Base-by-base conservation (phyloP, 176 grass and related monocot genomes). In the Saccharum officinarum region DNA sequence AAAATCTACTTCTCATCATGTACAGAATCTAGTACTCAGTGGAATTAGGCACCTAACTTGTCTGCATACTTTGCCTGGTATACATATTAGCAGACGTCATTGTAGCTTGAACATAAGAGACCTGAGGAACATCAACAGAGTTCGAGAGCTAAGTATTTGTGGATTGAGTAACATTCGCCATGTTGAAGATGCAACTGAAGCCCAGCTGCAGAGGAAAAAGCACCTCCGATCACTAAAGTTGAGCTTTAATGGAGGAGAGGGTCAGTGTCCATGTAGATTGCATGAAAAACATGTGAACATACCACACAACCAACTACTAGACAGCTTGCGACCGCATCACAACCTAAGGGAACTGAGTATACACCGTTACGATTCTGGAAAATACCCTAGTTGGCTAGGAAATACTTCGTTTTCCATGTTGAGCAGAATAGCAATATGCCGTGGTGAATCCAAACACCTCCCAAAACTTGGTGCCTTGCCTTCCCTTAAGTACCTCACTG, bases 301-400 rank as follows among this genome's bases (percentile, higher is more conserved):
- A 30, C 61, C 25, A 12, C 61, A 64, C 3, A 41, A 25, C 17
- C 33, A 14, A 14, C 31, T 85, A 23, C 61, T 85, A 22, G 28
- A 76, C 3, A 71, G 67, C 44, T 40, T 83, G 14, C 44, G 25
- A 73, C 83, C 73, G 4, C 83, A 85, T 36, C 3, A 4, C 37
- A 78, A 54, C 30, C 12, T 88, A 42, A 11, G 50, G 37, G n/a
- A 55, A 40, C 11, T 77, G 52, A 25, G 0, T 3, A 77, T 60
- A 61, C 8, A 3, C 0, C 10, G 39, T 30, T 45, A 64, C 7
- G 16, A 61, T 23, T 87, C 61, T 47, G 0, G 15, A 20, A 64
- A 13, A 69, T 84, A 79, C 34, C 81, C 89, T 5, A 16, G 37
- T 4, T 87, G 89, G 85, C 18, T 87, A 67, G 67, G 79, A 14